A percentile compares a stretch with the other conserved stretches of the same genome.
These are phyloP conservation scores for Calonectria leucothoes DNA, from an alignment of 2,329 filamentous ascomycete species.

Conservation along the genomic window DNA sequence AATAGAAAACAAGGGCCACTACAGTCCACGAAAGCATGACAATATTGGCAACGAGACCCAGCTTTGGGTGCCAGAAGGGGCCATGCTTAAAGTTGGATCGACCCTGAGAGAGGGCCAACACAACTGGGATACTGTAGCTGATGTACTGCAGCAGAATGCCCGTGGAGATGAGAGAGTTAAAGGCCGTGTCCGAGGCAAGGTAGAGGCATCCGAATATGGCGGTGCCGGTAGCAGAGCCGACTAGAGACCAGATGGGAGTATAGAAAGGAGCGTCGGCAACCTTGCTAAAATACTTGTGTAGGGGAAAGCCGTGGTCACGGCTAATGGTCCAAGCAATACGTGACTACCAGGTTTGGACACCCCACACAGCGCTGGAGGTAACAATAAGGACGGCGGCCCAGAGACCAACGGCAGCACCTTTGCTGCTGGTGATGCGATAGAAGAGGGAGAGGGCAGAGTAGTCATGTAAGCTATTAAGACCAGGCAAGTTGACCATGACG, in stretches of 20 bases:
- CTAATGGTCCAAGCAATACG: constrained; percentile 44
- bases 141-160: constrained; percentile 42
- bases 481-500: constrained; percentile 32
- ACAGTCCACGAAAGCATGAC: constrained; percentile 39
- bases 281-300: constrained; percentile 36
- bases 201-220: constrained; percentile 43
- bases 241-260: constrained; percentile 39
- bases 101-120: constrained; percentile 35
- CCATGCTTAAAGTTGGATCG: constrained; percentile 41
- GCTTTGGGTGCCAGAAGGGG: constrained; percentile 41
- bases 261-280: constrained; percentile 36
- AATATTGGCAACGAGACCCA: constrained; percentile 40
- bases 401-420: constrained; percentile 36
- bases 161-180: constrained; percentile 41
- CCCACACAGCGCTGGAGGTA: constrained; percentile 38
- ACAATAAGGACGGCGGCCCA: constrained; percentile 38
- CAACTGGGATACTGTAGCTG: constrained; percentile 42
- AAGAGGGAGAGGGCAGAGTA: constrained; percentile 37
- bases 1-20: constrained; percentile 41
- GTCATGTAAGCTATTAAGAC: constrained; percentile 30
- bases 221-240: constrained; percentile 37
- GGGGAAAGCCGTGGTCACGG: constrained; percentile 40
- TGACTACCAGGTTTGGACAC: constrained; percentile 45
- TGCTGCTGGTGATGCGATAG: constrained; percentile 37
- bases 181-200: constrained; percentile 41